Evolutionary conservation across 2,329 filamentous ascomycete species (phyloP).

Genomic region (Thermothelomyces thermophilus): DNA sequence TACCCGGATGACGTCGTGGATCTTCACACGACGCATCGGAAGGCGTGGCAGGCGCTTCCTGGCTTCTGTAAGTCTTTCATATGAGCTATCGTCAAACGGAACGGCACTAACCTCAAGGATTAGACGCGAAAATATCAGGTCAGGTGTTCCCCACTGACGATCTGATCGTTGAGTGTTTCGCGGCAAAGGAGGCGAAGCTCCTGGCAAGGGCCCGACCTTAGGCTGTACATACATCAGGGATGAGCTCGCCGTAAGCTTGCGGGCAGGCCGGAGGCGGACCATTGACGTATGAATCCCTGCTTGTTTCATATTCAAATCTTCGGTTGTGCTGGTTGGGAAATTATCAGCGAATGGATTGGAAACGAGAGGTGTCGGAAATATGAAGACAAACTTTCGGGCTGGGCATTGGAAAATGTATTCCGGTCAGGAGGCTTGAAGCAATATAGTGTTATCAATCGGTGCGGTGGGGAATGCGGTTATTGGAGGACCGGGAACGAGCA

Average conservation of each 20-base stretch:
- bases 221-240: neutral
- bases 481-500: neutral
- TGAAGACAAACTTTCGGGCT: neutral
- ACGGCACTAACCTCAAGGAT: constrained; percentile 2
- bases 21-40: constrained; percentile 4
- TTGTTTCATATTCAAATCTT: neutral
- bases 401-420: neutral
- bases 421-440: neutral
- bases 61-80: constrained; percentile 19
- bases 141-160: constrained; percentile 14
- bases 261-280: neutral
- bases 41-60: constrained; percentile 7
- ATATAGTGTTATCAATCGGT: neutral
- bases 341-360: too few species aligned
- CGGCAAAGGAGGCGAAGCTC: constrained; percentile 4
- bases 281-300: neutral
- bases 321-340: too few species aligned
- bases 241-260: too few species aligned
- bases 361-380: neutral
- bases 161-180: constrained; percentile 9
- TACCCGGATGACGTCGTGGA: constrained; percentile 5
- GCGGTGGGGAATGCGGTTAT: neutral
- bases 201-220: too few species aligned
- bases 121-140: constrained; percentile 10
- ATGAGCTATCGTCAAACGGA: neutral